Evolutionary conservation across 495 filamentous ascomycete species (phyloP).

Genomic region (Penicillium fimorum): DNA sequence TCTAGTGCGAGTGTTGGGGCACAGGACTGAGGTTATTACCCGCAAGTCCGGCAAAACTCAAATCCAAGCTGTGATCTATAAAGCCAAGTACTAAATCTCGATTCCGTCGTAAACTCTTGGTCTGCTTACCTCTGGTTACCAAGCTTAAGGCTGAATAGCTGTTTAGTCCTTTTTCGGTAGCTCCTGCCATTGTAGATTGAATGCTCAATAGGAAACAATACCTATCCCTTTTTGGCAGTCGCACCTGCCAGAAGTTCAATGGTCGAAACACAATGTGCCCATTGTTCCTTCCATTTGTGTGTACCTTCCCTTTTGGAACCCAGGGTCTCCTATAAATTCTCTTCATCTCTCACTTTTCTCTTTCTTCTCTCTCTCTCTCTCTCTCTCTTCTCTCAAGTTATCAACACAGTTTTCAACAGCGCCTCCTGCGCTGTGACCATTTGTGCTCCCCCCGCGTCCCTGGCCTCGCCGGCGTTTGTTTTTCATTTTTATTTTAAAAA

Average conservation of each 20-base stretch:
- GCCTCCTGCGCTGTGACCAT: background rate
- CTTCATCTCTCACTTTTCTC: background rate
- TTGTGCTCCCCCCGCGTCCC: background rate
- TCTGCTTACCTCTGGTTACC: background rate
- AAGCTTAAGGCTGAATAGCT: background rate
- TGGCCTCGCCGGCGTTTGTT: background rate
- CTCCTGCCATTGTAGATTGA: background rate
- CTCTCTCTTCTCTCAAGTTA: background rate
- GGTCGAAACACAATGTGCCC: background rate
- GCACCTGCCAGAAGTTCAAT: background rate
- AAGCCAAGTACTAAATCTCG: no score
- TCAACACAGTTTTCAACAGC: background rate
- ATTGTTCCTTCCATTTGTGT: background rate
- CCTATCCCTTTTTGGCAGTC: background rate
- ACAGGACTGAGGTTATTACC: background rate
- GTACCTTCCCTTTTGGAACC: background rate
- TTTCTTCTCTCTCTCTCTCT: background rate
- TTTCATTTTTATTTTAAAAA: background rate
- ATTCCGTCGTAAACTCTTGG: background rate
- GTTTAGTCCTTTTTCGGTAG: background rate
- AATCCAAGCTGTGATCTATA: no score
- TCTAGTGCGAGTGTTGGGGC: background rate
- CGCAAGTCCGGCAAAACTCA: background rate
- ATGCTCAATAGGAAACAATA: background rate
- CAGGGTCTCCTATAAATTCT: background rate